phyloP scores from a whole-genome alignment of 2,329 filamentous ascomycete genomes.

The Fusarium sp. region DNA sequence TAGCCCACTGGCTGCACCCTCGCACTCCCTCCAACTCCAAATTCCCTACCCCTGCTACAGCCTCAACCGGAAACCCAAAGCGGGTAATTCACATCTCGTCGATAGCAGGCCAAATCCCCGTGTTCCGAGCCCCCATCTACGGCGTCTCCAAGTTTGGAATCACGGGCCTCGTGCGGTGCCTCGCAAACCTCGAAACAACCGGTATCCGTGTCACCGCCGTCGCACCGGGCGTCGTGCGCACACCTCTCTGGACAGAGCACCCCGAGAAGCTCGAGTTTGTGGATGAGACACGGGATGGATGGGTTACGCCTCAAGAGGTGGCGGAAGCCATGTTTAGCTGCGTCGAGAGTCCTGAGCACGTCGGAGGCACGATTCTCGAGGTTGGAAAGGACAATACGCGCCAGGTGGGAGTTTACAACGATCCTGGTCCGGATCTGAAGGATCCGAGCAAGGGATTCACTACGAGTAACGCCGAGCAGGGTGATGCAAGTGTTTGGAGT shows the following conservation, averaged over 20 bases:
- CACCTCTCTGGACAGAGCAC: constrained; percentile 59
- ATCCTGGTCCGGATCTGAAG: constrained; percentile 53
- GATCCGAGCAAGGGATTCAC: constrained; percentile 44
- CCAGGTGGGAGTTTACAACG: constrained; percentile 50
- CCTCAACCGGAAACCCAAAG: constrained; percentile 47
- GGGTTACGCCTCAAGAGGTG: constrained; percentile 57
- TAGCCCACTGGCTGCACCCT: constrained; percentile 53
- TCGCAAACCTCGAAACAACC: constrained; percentile 50
- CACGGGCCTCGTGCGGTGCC: constrained; percentile 55
- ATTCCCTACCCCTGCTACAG: constrained; percentile 10
- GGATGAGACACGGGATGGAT: constrained; percentile 49
- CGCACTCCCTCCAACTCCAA: not conserved
- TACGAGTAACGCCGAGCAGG: constrained; percentile 44
- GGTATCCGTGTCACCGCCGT: constrained; percentile 57
- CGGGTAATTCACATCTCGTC: constrained; percentile 53
- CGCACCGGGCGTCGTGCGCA: constrained; percentile 58
- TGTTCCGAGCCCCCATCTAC: constrained; percentile 53
- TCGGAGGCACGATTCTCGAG: constrained; percentile 57
- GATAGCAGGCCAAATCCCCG: constrained; percentile 51
- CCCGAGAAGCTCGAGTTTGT: constrained; percentile 57
- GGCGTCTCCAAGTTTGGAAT: constrained; percentile 54
- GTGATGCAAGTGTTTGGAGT: constrained; percentile 42
- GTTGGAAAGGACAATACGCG: constrained; percentile 50
- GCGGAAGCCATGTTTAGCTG: constrained; percentile 58
- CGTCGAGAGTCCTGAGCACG: constrained; percentile 48